phyloP scores from a whole-genome alignment of 1,284 basidiomycete genomes.

The Cystobasidium pallidum region DNA sequence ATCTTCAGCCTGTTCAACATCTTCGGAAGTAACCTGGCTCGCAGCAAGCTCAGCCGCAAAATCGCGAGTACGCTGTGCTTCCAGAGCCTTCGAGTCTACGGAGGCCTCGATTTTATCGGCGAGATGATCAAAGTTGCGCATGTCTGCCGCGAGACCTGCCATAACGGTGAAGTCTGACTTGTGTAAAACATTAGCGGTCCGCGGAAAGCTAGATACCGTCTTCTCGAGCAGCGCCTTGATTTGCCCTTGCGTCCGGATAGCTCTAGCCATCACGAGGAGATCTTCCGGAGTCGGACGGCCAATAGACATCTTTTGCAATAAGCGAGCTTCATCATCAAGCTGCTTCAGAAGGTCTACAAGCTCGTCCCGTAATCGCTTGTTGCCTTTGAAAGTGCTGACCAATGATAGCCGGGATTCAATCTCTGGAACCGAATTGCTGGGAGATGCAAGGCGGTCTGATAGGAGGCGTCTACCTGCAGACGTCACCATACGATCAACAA shows the following conservation, averaged over 20 bases:
- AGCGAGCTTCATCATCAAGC: constrained; percentile 73
- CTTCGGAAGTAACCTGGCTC: constrained; percentile 38
- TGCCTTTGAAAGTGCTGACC: constrained; percentile 72
- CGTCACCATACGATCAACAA: constrained; percentile 77
- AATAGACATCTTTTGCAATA: constrained; percentile 76
- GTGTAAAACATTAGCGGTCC: neutral
- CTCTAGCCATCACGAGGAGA: constrained; percentile 66
- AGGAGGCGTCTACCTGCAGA: constrained; percentile 78
- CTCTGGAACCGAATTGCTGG: constrained; percentile 73
- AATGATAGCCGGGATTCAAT: constrained; percentile 76
- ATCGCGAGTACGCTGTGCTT: constrained; percentile 33
- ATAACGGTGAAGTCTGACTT: constrained; percentile 7
- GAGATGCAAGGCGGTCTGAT: constrained; percentile 60
- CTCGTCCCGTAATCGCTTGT: constrained; percentile 71
- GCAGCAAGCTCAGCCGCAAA: constrained; percentile 26
- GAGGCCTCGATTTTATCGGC: constrained; percentile 66
- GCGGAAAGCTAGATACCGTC: neutral
- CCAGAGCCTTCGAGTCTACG: constrained; percentile 58
- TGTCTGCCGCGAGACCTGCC: neutral
- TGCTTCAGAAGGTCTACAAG: constrained; percentile 65
- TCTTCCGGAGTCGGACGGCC: constrained; percentile 71
- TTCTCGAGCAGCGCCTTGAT: constrained; percentile 27
- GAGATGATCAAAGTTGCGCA: constrained; percentile 62
- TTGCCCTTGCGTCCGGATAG: constrained; percentile 26
- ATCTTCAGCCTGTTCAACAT: constrained; percentile 46